Conservation (phyloP, 2,329 filamentous ascomycete genomes). For the Tolypocladium inflatum region DNA sequence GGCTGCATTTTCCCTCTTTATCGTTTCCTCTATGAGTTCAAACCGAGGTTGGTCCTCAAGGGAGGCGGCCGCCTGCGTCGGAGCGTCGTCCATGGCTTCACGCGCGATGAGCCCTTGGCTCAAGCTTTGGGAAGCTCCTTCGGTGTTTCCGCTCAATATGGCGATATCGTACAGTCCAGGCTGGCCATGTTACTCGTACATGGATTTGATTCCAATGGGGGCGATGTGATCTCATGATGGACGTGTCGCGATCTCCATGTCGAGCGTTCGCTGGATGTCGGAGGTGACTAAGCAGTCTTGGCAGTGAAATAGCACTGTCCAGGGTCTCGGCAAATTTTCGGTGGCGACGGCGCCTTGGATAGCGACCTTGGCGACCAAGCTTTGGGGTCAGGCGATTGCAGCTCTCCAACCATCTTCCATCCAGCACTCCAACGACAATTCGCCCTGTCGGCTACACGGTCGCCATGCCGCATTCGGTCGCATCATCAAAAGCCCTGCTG, state of each 20-base stretch:
- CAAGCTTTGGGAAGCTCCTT: background rate
- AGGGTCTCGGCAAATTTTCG: slow-evolving; percentile 8
- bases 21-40: slow-evolving; percentile 14
- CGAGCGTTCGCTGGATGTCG: background rate
- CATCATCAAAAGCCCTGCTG: slow-evolving; percentile 24
- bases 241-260: background rate
- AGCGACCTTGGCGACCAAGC: background rate
- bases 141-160: background rate
- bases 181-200: background rate
- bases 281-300: slow-evolving; percentile 2
- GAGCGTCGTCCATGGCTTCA: slow-evolving; percentile 17
- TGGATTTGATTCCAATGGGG: background rate
- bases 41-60: slow-evolving; percentile 16
- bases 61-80: slow-evolving; percentile 8
- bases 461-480: slow-evolving; percentile 29
- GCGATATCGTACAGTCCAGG: background rate
- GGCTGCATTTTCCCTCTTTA: slow-evolving; percentile 14
- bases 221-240: background rate
- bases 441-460: background rate
- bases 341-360: background rate
- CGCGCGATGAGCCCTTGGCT: background rate
- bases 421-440: background rate
- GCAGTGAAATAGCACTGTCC: no score
- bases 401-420: background rate
- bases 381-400: background rate